A percentile compares a stretch with the other conserved stretches of the same genome.
Conservation (phyloP, 768 basidiomycete species). For the Tricholoma sp. region DNA sequence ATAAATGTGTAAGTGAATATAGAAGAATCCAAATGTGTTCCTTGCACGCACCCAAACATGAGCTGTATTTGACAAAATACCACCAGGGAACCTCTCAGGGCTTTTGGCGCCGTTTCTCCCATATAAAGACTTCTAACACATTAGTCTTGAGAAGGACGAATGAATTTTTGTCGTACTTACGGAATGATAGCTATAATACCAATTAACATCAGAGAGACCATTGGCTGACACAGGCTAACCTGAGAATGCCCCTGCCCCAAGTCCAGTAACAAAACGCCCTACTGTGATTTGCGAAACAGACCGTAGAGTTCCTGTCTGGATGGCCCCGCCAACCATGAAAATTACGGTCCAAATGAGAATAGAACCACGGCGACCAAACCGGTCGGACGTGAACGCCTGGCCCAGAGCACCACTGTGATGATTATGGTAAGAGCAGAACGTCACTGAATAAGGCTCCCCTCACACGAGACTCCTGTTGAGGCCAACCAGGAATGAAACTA, state of each 20-base stretch:
- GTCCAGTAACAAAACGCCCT: conserved; percentile 71
- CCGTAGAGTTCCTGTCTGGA: conserved; percentile 61
- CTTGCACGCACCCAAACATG: conserved; percentile 50
- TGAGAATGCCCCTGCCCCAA: conserved; percentile 73
- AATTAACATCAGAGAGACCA: too few relatives aligned
- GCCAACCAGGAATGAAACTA: too few relatives aligned
- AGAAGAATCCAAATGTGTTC: neutral
- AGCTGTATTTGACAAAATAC: conserved; percentile 81
- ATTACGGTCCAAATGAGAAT: conserved; percentile 73
- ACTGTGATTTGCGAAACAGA: conserved; percentile 64
- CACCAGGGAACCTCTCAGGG: conserved; percentile 65
- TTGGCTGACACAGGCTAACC: conserved; percentile 33
- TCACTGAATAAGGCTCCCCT: conserved; percentile 12
- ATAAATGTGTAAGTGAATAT: neutral
- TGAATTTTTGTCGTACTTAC: too few relatives aligned
- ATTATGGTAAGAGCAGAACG: conserved; percentile 4
- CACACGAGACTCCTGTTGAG: conserved; percentile 45
- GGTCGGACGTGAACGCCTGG: conserved; percentile 73
- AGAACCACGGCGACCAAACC: conserved; percentile 68
- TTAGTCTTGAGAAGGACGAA: too few relatives aligned
- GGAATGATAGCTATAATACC: conserved; percentile 49
- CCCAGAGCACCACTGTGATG: conserved; percentile 50
- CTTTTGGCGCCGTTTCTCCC: conserved; percentile 74
- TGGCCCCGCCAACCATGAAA: conserved; percentile 63
- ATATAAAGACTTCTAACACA: too few relatives aligned